A percentile compares a stretch with the other conserved stretches of the same genome.
These are phyloP conservation scores for Candida neerlandica DNA, from an alignment of 1,139 yeast species.

Conservation along the genomic window DNA sequence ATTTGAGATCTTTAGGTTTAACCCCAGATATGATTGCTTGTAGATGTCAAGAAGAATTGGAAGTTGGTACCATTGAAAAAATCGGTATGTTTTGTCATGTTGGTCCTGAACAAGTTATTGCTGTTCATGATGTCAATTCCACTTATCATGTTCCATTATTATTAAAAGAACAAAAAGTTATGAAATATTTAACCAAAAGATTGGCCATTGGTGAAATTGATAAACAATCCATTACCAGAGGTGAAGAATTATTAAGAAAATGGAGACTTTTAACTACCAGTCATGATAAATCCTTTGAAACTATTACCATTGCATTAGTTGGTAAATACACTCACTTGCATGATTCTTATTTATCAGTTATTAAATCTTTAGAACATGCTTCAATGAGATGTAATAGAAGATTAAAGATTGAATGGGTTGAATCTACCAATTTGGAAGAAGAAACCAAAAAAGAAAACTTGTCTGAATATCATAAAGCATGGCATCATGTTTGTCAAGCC, in stretches of 20 bases:
- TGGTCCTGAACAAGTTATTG: constrained; percentile 95
- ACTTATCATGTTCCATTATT: constrained; percentile 96
- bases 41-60: constrained; percentile 87
- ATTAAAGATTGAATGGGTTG: constrained; percentile 93
- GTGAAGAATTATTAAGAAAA: constrained; percentile 67
- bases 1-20: constrained; percentile 90
- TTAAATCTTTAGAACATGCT: constrained; percentile 93
- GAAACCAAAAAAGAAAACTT: constrained; percentile 64
- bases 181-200: constrained; percentile 71
- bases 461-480: constrained; percentile 87
- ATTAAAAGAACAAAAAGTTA: constrained; percentile 83
- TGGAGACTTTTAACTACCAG: constrained; percentile 81
- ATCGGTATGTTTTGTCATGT: constrained; percentile 99
- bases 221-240: constrained; percentile 59
- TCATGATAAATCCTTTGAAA: constrained; percentile 80
- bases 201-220: constrained; percentile 62
- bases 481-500: constrained; percentile 93
- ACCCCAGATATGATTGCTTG: constrained; percentile 97
- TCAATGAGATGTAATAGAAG: constrained; percentile 86
- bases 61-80: constrained; percentile 82
- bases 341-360: constrained; percentile 92
- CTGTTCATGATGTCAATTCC: constrained; percentile 95
- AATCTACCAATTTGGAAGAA: constrained; percentile 86
- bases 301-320: constrained; percentile 91
- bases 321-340: constrained; percentile 96